Evolutionary conservation across 192 early-diverging fungal genomes (phyloP), one percentile per base, ranked within the genome.

Genomic region (Entomortierella beljakovae): DNA sequence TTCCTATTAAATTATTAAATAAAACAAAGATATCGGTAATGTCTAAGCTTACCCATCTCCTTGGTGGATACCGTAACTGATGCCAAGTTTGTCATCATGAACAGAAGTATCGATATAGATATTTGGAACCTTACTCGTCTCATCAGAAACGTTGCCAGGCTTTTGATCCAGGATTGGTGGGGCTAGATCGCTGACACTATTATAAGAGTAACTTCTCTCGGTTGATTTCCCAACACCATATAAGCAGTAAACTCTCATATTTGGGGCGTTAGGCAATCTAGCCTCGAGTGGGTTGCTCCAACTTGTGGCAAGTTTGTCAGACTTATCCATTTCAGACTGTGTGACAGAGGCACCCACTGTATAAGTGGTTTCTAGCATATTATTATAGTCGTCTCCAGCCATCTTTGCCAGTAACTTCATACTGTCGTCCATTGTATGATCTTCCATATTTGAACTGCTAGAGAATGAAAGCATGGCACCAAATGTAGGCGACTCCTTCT

Each of bases 211-310:
- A 25, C 89, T 90, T 13, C 96, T 84, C 76, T 97, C 96, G 2
- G 95, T 96, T 0, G 83, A 74, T 23, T 90, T 83, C 4, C 94
- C 94, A 7, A 90, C 85, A 0, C 95, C 96, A 74, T 96, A 96
- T 8, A 96, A 68, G 57, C 92, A 95, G 77, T 90, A 92, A 28
- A 97, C 90, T 46, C 90, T 92, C 88, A 91, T 91, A 38, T 81
- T 82, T 20, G 90, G 92, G 13, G 93, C 94, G 48, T 86, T 64
- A 10, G 90, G 93, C 34, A 93, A 72, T 18, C 85, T 84, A 29
- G 91, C 90, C 55, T 95, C 85, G 20, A 96, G 71, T 31, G 94
- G 92, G 66, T 96, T 96, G 22, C 89, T 73, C 96, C 95, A 96
- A 34, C 82, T 88, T 0, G 85, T 85, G 20, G 89, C 84, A 63